Base-by-base conservation (phyloP, 495 filamentous ascomycete species). In the Entonaema liquescens region DNA sequence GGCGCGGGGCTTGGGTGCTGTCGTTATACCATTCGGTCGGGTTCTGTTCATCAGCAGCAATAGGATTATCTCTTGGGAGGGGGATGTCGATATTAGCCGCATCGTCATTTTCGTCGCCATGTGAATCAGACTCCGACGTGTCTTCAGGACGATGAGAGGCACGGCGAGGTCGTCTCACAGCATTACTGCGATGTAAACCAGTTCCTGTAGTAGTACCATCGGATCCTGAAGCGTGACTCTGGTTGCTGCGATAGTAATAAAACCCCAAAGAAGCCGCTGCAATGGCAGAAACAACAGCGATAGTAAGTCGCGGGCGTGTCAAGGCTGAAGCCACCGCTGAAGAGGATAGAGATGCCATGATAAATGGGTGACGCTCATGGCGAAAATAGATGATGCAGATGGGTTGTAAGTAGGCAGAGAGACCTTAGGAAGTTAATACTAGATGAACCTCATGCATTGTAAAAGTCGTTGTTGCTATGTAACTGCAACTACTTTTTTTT, bases 161-260 rank as follows among this genome's bases (percentile, higher is more conserved):
- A 29, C 83, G 71, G 25, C 79, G 82, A 44, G 76, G 65, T 49
- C 85, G 81, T 60, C 86, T 85, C 42, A 88, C 65, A 2, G 89
- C 89, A 73, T 89, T 89, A 68, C 88, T 87, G 36, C 89, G 79
- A 61, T 84, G 89, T 6, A 91, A 77, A 17, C 77, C 75, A n/a
- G 72, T 69, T 15, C 62, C 71, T 7, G 74, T 54, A 4, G 68
- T 66, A 40, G 71, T 62, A 13, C 58, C 56, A 15, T 73, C 58
- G 28, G 74, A 66, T 38, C 76, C 65, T 47, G 68, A 79, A 57
- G 62, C 29, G 17, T 9, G 31, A 9, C 47, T 9, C 21, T 60
- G 63, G 38, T 17, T 57, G 21, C 44, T 21, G 42, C 67, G 74
- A 66, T 84, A 84, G 74, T 77, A 77, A 35, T 80, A 81, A 54